A percentile compares a stretch with the other conserved stretches of the same genome.
Conservation (phyloP, 768 basidiomycete species). For the Hypholoma fasciculare region DNA sequence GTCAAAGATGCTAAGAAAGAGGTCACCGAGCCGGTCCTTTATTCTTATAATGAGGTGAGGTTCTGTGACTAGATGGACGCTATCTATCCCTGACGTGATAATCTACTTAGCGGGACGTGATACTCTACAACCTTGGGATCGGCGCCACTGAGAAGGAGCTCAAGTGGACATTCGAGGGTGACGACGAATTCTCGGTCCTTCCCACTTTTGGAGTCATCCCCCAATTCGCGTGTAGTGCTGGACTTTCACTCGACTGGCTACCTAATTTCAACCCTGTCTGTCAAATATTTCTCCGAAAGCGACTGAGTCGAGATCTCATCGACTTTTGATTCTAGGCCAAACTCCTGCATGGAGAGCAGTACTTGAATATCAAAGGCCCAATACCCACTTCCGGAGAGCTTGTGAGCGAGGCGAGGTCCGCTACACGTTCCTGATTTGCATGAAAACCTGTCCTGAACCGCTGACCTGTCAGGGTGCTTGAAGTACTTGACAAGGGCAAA, state of each 20-base stretch:
- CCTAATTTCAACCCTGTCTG: conserved; percentile 91
- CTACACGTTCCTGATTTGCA: conserved; percentile 8
- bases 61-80: not conserved
- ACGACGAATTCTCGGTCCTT: conserved; percentile 81
- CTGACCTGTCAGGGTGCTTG: conserved; percentile 52
- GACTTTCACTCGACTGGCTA: conserved; percentile 74
- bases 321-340: conserved; percentile 60
- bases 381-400: conserved; percentile 86
- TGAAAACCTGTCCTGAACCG: not conserved
- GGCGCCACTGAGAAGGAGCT: conserved; percentile 94
- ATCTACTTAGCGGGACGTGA: conserved; percentile 67
- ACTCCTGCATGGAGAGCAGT: conserved; percentile 98
- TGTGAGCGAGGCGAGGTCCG: conserved; percentile 69
- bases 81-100: not conserved
- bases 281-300: not conserved
- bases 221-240: conserved; percentile 74
- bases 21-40: conserved; percentile 54
- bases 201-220: conserved; percentile 97
- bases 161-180: conserved; percentile 87
- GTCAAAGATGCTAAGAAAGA: conserved; percentile 81
- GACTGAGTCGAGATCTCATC: not conserved
- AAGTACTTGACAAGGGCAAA: conserved; percentile 90
- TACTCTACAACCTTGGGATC: conserved; percentile 93
- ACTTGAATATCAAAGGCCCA: conserved; percentile 80
- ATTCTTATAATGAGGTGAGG: conserved; percentile 70